These are phyloP conservation scores for Talaromyces ruber DNA, from an alignment of 495 filamentous ascomycete species.

Conservation along the genomic window DNA sequence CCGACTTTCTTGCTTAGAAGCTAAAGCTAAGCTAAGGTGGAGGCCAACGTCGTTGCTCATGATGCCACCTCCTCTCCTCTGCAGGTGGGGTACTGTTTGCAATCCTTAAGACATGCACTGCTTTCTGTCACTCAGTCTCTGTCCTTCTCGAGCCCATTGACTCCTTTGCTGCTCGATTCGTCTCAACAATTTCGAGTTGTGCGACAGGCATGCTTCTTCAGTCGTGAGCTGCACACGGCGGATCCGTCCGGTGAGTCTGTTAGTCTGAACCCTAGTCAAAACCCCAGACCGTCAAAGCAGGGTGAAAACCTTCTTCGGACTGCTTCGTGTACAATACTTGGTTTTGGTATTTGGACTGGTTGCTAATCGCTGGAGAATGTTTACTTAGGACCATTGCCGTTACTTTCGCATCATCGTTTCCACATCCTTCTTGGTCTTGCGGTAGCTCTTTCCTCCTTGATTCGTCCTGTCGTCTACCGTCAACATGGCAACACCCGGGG, in stretches of 20 bases:
- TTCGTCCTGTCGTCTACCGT: neutral
- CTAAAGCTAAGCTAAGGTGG: neutral
- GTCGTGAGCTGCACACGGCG: slow-evolving; percentile 2
- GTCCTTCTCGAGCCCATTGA: neutral
- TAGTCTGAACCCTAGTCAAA: neutral
- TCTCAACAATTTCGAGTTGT: neutral
- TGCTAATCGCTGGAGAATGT: neutral
- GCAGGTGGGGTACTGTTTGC: neutral
- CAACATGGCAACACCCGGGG: slow-evolving; percentile 20
- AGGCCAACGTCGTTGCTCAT: no score
- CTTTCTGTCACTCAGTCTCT: neutral
- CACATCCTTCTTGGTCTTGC: neutral
- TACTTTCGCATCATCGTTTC: neutral
- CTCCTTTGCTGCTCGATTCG: neutral
- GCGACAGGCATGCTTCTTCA: slow-evolving; percentile 3
- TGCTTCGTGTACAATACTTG: neutral
- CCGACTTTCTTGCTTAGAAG: neutral
- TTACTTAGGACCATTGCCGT: neutral
- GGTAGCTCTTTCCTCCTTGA: neutral
- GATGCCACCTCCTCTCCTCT: neutral
- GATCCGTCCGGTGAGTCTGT: slow-evolving; percentile 4
- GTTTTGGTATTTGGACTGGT: neutral
- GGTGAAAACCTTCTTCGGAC: neutral
- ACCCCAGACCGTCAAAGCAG: neutral
- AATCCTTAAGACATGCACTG: neutral